Conservation (phyloP, 139 green algal species). For the Coelastrella sp. region DNA sequence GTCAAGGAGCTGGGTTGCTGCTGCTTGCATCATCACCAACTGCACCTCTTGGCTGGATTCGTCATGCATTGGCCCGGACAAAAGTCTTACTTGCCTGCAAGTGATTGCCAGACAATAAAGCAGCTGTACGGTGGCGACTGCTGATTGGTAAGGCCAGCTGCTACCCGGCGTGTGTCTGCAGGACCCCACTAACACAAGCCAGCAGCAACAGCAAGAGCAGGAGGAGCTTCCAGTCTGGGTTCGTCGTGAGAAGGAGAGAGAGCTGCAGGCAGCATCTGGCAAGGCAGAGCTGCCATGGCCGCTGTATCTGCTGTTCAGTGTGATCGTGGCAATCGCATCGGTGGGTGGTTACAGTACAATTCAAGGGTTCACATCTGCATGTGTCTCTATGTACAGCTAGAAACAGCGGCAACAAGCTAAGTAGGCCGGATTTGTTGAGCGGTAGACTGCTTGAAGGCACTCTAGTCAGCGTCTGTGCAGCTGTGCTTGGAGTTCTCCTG, state of each 20-base stretch:
- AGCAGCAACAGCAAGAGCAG: conserved; percentile 48
- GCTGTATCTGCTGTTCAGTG: conserved; percentile 81
- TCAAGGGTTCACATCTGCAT: neutral
- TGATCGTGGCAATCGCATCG: conserved; percentile 86
- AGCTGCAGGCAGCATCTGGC: conserved; percentile 62
- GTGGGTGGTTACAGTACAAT: conserved; percentile 48
- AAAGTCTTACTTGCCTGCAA: too few species aligned
- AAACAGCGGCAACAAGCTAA: too few species aligned
- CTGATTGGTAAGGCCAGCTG: too few species aligned
- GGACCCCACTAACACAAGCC: neutral
- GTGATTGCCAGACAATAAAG: neutral
- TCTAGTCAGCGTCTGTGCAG: too few species aligned
- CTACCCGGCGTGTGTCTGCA: neutral
- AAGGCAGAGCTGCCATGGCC: conserved; percentile 76
- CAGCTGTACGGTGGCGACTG: too few species aligned
- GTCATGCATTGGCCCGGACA: too few species aligned
- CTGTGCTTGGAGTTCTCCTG: too few species aligned
- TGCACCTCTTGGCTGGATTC: too few species aligned
- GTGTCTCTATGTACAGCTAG: neutral
- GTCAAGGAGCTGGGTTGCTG: too few species aligned
- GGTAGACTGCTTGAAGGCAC: too few species aligned
- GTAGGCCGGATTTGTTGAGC: too few species aligned
- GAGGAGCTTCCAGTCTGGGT: conserved; percentile 84
- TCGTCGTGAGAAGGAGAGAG: conserved; percentile 79
- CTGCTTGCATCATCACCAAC: too few species aligned